A percentile compares a stretch with the other conserved stretches of the same genome.
phyloP scores from a whole-genome alignment of 23 red algal genomes.

The Cyanidioschyzon merolae region DNA sequence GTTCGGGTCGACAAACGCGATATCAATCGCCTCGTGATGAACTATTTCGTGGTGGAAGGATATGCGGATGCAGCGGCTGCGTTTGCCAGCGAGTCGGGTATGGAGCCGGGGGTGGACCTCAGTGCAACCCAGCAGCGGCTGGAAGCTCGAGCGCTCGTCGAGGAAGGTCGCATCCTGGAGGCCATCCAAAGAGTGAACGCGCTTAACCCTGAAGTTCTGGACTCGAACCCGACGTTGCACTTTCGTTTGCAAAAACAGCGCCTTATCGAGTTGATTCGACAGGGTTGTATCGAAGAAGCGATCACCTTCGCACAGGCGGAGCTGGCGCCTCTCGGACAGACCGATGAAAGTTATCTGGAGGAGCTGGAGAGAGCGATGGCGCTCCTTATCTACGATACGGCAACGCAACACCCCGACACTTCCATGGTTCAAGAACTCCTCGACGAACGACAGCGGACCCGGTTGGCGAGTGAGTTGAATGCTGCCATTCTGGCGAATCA shows the following conservation, averaged over 20 bases:
- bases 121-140: slow-evolving; percentile 68
- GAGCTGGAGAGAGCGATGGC: slow-evolving; percentile 88
- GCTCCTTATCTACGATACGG: slow-evolving; percentile 75
- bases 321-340: slow-evolving; percentile 79
- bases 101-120: slow-evolving; percentile 62
- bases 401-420: neutral
- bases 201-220: slow-evolving; percentile 71
- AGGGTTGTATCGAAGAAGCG: slow-evolving; percentile 49
- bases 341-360: slow-evolving; percentile 53
- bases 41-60: slow-evolving; percentile 97
- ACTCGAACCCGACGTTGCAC: slow-evolving; percentile 59
- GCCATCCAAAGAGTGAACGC: slow-evolving; percentile 74
- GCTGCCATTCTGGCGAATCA: slow-evolving; percentile 83
- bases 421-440: slow-evolving; percentile 35
- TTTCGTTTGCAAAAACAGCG: slow-evolving; percentile 96
- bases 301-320: slow-evolving; percentile 78
- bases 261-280: slow-evolving; percentile 95
- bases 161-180: slow-evolving; percentile 53
- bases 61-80: slow-evolving; percentile 86
- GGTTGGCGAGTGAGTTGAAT: slow-evolving; percentile 85
- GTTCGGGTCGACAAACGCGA: neutral
- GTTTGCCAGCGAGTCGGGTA: slow-evolving; percentile 56
- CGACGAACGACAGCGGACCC: slow-evolving; percentile 50
- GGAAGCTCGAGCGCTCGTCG: slow-evolving; percentile 59
- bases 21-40: slow-evolving; percentile 59